phyloP scores from a whole-genome alignment of 1,284 basidiomycete species.

The Butyriboletus pseudospeciosus region DNA sequence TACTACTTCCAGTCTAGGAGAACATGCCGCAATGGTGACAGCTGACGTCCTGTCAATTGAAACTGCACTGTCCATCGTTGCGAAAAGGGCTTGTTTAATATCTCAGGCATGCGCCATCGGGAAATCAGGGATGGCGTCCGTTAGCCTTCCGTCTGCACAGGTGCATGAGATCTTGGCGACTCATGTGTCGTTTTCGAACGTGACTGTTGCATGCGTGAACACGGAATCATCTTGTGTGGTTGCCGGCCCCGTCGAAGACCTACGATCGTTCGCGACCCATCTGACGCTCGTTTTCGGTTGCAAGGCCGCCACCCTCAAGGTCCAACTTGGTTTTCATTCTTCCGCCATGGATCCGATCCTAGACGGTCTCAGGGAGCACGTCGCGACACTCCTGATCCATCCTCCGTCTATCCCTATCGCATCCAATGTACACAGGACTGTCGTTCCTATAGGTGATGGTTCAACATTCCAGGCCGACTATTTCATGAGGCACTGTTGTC shows the following conservation, averaged over 20 bases:
- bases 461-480: constrained; percentile 49
- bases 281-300: constrained; percentile 36
- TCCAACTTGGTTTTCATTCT: constrained; percentile 65
- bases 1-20: constrained; percentile 50
- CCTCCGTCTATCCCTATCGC: constrained; percentile 53
- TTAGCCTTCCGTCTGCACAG: constrained; percentile 38
- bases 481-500: constrained; percentile 54
- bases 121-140: constrained; percentile 57
- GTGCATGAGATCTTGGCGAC: constrained; percentile 37
- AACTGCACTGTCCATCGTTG: constrained; percentile 57
- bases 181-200: constrained; percentile 31
- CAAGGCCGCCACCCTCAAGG: constrained; percentile 43
- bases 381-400: constrained; percentile 35
- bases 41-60: constrained; percentile 53
- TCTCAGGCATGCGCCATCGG: constrained; percentile 40
- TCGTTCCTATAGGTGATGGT: constrained; percentile 51
- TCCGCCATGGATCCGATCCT: constrained; percentile 54
- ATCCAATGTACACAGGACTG: constrained; percentile 53
- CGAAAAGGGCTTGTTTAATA: constrained; percentile 54
- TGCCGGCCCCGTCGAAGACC: constrained; percentile 45
- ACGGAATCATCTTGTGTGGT: constrained; percentile 54
- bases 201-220: constrained; percentile 61
- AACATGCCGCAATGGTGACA: constrained; percentile 62
- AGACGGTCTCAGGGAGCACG: constrained; percentile 42
- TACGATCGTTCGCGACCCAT: constrained; percentile 41